Percentiles rank a stretch among this genome's conserved stretches.
Evolutionary conservation across 73 alveolate genomes (phyloP).

Genomic region (Paramecium caudatum): DNA sequence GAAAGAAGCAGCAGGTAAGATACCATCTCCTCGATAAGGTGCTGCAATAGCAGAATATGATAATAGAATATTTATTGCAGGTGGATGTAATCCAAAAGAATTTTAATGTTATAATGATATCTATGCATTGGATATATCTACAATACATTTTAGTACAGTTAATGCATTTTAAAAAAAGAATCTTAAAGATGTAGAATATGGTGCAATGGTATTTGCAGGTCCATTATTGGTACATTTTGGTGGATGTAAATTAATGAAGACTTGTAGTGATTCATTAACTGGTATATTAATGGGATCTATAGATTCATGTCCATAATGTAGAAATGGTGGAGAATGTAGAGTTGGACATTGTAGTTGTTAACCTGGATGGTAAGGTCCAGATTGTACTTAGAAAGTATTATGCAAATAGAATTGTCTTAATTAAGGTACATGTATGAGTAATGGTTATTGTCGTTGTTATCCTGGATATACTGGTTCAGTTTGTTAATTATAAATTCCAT

Average conservation of each 20-base stretch:
- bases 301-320: constrained; percentile 69
- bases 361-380: constrained; percentile 67
- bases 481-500: constrained; percentile 69
- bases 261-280: constrained; percentile 52
- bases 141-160: not conserved
- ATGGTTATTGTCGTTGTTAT: constrained; percentile 75
- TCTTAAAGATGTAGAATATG: constrained; percentile 61
- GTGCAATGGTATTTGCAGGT: constrained; percentile 50
- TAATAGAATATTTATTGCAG: constrained; percentile 61
- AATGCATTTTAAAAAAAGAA: not conserved
- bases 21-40: constrained; percentile 72
- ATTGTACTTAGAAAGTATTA: constrained; percentile 57
- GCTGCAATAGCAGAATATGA: constrained; percentile 71
- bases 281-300: constrained; percentile 43
- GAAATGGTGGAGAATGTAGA: constrained; percentile 71
- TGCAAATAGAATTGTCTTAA: constrained; percentile 70
- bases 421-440: constrained; percentile 70
- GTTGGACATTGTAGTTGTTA: constrained; percentile 61
- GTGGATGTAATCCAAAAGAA: constrained; percentile 74
- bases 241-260: constrained; percentile 66
- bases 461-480: constrained; percentile 74
- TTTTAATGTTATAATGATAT: constrained; percentile 71
- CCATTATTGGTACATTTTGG: constrained; percentile 66
- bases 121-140: not conserved
- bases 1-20: constrained; percentile 49